Evolutionary conservation across 2,329 filamentous ascomycete species (phyloP).

Genomic region (Ophiosphaerella herpotricha): DNA sequence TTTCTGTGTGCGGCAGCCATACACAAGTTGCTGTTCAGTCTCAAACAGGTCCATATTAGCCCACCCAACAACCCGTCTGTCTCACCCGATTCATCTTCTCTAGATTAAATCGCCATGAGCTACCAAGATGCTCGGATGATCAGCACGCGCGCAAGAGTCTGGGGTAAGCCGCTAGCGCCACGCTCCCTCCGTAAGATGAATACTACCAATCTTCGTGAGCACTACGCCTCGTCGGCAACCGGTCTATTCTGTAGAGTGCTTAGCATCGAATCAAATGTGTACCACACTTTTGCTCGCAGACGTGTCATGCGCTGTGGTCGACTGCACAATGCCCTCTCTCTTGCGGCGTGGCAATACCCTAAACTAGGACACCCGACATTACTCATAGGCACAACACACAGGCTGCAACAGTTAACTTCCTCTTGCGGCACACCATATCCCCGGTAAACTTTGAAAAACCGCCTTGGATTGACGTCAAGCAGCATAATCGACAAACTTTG

Average conservation of each 20-base stretch:
- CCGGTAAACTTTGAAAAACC: neutral
- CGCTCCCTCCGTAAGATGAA: slow-evolving; percentile 1
- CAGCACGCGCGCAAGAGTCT: slow-evolving; percentile 1
- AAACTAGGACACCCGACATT: slow-evolving; percentile 1
- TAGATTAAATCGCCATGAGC: neutral
- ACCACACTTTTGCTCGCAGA: neutral
- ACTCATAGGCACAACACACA: slow-evolving; percentile 1
- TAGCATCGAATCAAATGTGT: neutral
- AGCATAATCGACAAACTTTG: neutral
- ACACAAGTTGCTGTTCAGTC: neutral
- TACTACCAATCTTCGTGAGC: neutral
- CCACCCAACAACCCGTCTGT: slow-evolving; percentile 1
- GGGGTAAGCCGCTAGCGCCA: slow-evolving; percentile 1
- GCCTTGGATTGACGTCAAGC: neutral
- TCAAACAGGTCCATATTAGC: neutral
- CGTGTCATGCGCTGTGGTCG: slow-evolving; percentile 12
- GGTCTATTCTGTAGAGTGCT: neutral
- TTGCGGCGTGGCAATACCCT: slow-evolving; percentile 1
- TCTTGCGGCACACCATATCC: neutral
- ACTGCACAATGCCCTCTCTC: slow-evolving; percentile 15
- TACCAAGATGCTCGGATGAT: neutral
- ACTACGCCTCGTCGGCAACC: neutral
- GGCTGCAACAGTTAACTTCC: neutral
- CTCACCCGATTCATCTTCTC: slow-evolving; percentile 1
- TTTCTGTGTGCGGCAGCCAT: neutral